A percentile compares a stretch with the other conserved stretches of the same genome.
Conservation (phyloP, 2,329 filamentous ascomycete genomes). For the Diaporthe sp. region DNA sequence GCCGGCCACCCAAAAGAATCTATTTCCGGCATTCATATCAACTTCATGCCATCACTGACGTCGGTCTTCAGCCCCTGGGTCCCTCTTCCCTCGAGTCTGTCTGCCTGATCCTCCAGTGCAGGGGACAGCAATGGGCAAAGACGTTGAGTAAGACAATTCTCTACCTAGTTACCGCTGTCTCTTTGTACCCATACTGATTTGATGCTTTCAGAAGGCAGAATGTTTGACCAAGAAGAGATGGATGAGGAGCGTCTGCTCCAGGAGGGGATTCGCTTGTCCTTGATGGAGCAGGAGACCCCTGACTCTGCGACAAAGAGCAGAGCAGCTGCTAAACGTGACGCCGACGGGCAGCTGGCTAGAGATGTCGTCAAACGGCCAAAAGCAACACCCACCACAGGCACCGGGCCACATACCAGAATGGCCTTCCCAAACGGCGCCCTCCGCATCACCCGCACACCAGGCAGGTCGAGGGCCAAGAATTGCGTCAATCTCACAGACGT, state of each 20-base stretch:
- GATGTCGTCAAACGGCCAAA: neutral
- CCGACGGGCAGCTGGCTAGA: neutral
- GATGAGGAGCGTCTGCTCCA: conserved; percentile 23
- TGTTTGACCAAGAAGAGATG: neutral
- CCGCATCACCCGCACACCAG: conserved; percentile 47
- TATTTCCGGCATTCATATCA: neutral
- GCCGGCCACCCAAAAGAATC: neutral
- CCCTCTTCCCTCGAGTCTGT: neutral
- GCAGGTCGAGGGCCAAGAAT: conserved; percentile 44
- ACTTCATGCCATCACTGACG: neutral
- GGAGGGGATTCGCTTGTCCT: conserved; percentile 31
- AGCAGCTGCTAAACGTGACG: neutral
- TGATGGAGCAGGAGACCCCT: conserved; percentile 14
- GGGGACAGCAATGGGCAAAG: neutral
- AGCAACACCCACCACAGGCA: neutral
- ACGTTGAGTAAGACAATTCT: neutral
- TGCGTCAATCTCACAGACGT: conserved; percentile 45
- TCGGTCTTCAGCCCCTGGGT: neutral
- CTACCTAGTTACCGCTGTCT: neutral
- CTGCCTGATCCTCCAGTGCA: too few relatives aligned
- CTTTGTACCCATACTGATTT: neutral
- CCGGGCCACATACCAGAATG: conserved; percentile 30
- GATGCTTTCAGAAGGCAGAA: neutral
- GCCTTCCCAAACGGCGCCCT: conserved; percentile 45
- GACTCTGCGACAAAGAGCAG: neutral